Evolutionary conservation across 2,329 filamentous ascomycete genomes (phyloP).

Genomic region (Hypoxylon sp.): DNA sequence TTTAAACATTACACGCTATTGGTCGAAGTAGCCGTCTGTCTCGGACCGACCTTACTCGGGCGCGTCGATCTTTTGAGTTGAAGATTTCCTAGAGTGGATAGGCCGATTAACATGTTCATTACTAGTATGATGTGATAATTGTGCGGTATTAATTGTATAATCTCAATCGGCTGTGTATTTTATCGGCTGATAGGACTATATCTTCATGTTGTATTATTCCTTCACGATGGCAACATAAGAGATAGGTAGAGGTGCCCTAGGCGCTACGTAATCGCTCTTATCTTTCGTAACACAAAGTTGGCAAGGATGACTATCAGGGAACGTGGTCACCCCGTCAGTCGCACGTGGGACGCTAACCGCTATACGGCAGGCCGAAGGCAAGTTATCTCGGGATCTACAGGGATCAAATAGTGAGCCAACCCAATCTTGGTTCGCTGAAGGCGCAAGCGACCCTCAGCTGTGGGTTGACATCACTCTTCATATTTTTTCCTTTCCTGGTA

Average conservation of each 20-base stretch:
- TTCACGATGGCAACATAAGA: slow-evolving; percentile 5
- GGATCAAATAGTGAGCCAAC: slow-evolving; percentile 11
- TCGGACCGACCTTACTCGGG: slow-evolving; percentile 22
- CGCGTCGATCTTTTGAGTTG: slow-evolving; percentile 20
- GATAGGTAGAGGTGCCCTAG: background rate
- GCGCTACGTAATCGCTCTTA: slow-evolving; percentile 15
- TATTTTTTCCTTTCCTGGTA: slow-evolving; percentile 28
- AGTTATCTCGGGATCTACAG: slow-evolving; percentile 29
- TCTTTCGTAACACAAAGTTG: slow-evolving; percentile 21
- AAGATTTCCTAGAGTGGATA: slow-evolving; percentile 5
- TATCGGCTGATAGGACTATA: no score
- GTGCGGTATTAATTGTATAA: background rate
- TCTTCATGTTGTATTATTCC: slow-evolving; percentile 4
- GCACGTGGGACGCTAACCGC: slow-evolving; percentile 34
- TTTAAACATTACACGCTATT: slow-evolving; percentile 21
- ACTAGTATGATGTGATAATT: background rate
- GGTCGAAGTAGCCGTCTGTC: slow-evolving; percentile 12
- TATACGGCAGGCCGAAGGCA: slow-evolving; percentile 25
- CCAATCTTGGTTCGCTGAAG: slow-evolving; percentile 8
- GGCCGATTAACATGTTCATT: background rate
- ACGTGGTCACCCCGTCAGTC: slow-evolving; percentile 19
- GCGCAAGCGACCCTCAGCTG: slow-evolving; percentile 27
- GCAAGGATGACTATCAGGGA: slow-evolving; percentile 27
- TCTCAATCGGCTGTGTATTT: no score
- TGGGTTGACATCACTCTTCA: slow-evolving; percentile 39